Evolutionary conservation across 2,329 filamentous ascomycete species (phyloP).

Genomic region (Scedosporium apiospermum): DNA sequence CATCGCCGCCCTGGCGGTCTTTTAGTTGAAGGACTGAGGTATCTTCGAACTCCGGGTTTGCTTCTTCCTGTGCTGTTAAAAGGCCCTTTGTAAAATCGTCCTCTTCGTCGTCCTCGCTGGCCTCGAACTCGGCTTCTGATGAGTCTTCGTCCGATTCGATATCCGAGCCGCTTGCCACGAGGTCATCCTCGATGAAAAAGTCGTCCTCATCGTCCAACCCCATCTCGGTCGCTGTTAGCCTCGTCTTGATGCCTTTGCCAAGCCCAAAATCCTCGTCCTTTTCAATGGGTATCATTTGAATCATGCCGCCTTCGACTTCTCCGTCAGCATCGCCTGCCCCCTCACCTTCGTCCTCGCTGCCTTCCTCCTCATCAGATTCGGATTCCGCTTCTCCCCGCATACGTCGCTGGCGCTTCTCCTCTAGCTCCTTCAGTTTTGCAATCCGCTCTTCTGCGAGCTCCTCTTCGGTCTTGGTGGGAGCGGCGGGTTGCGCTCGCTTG

Average conservation of each 20-base stretch:
- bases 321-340: conserved; percentile 27
- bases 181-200: conserved; percentile 80
- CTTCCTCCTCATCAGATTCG: conserved; percentile 51
- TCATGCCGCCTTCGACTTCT: conserved; percentile 13
- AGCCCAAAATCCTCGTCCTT: conserved; percentile 50
- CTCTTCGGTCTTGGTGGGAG: conserved; percentile 85
- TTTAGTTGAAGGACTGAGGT: conserved; percentile 26
- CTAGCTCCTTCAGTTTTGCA: conserved; percentile 65
- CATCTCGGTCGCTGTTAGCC: conserved; percentile 49
- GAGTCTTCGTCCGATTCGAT: conserved; percentile 44
- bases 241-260: conserved; percentile 47
- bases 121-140: conserved; percentile 30
- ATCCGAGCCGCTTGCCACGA: conserved; percentile 73
- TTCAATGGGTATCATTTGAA: conserved; percentile 20
- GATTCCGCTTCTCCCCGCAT: conserved; percentile 77
- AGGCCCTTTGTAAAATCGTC: conserved; percentile 67
- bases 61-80: conserved; percentile 47
- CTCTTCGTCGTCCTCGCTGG: conserved; percentile 32
- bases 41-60: conserved; percentile 40
- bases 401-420: conserved; percentile 69
- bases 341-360: conserved; percentile 27
- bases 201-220: conserved; percentile 91
- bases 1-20: conserved; percentile 32
- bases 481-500: conserved; percentile 72
- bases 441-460: conserved; percentile 74